Percentiles rank a stretch among this genome's conserved stretches.
These are phyloP conservation scores for Bondarzewia mesenterica DNA, from an alignment of 1,284 basidiomycete species.

Conservation along the genomic window DNA sequence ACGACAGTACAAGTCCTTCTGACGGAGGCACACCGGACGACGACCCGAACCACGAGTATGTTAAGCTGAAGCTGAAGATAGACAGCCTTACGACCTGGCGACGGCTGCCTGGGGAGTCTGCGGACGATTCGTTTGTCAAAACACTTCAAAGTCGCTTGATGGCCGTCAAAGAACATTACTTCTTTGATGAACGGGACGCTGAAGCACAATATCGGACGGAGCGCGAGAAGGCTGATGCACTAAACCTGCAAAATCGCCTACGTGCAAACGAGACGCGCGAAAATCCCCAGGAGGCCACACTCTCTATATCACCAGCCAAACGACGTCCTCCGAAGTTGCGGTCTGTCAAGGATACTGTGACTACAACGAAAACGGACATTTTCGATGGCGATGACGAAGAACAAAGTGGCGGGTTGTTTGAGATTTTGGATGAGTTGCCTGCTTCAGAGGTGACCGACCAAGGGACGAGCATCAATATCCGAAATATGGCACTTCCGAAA, in stretches of 20 bases:
- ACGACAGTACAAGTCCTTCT: conserved; percentile 7
- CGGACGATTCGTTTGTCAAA: conserved; percentile 32
- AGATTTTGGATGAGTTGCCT: conserved; percentile 68
- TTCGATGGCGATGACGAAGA: conserved; percentile 49
- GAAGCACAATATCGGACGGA: conserved; percentile 51
- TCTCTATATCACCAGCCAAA: conserved; percentile 1
- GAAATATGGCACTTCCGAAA: conserved; percentile 77
- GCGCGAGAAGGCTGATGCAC: conserved; percentile 44
- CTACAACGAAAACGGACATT: conserved; percentile 26
- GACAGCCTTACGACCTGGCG: conserved; percentile 31
- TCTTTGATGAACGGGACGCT: conserved; percentile 70
- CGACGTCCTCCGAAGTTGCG: conserved; percentile 5
- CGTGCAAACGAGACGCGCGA: conserved; percentile 19
- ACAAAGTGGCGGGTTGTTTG: conserved; percentile 62
- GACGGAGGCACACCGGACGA: conserved; percentile 31
- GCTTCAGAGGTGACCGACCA: conserved; percentile 38
- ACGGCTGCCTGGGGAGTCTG: conserved; percentile 24
- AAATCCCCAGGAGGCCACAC: conserved; percentile 17
- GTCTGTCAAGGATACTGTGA: neutral
- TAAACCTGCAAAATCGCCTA: conserved; percentile 46
- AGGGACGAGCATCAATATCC: conserved; percentile 55
- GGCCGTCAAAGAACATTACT: conserved; percentile 57
- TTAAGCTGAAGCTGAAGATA: conserved; percentile 48
- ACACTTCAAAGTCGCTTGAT: conserved; percentile 47
- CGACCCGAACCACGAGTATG: conserved; percentile 59